Conservation (phyloP, 2,329 filamentous ascomycete species). For the Trichophyton mentagrophytes region DNA sequence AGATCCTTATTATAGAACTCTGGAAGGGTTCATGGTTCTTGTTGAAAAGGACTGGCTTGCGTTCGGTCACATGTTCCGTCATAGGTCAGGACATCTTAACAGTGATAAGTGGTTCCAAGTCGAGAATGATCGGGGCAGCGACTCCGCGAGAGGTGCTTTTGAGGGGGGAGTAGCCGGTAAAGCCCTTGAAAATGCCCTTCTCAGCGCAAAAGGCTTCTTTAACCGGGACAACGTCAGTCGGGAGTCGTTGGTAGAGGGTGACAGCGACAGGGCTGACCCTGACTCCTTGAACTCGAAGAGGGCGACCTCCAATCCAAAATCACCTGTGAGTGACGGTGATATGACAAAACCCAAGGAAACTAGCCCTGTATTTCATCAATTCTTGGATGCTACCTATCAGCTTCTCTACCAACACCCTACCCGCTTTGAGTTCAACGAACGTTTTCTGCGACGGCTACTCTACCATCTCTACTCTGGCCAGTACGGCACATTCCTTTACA, state of each 20-base stretch:
- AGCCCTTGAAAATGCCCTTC: conserved; percentile 71
- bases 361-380: conserved; percentile 94
- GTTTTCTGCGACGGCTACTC: conserved; percentile 74
- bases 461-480: conserved; percentile 95
- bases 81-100: conserved; percentile 75
- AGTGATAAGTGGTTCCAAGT: conserved; percentile 90
- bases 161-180: conserved; percentile 44
- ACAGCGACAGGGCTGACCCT: conserved; percentile 40
- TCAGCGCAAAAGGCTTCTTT: conserved; percentile 81
- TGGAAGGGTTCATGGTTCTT: conserved; percentile 87
- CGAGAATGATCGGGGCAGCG: conserved; percentile 63
- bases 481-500: conserved; percentile 92
- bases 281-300: conserved; percentile 30
- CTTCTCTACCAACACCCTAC: conserved; percentile 71
- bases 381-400: conserved; percentile 88
- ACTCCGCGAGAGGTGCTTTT: conserved; percentile 26
- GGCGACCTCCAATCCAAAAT: conserved; percentile 21
- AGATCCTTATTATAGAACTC: conserved; percentile 86
- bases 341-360: conserved; percentile 72
- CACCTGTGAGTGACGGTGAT: conserved; percentile 43
- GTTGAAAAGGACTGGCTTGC: conserved; percentile 97
- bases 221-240: conserved; percentile 61
- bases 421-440: conserved; percentile 91
- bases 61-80: conserved; percentile 94
- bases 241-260: conserved; percentile 51